Evolutionary conservation across 306 rosid genomes (phyloP).

Genomic region (Vicia sativa): DNA sequence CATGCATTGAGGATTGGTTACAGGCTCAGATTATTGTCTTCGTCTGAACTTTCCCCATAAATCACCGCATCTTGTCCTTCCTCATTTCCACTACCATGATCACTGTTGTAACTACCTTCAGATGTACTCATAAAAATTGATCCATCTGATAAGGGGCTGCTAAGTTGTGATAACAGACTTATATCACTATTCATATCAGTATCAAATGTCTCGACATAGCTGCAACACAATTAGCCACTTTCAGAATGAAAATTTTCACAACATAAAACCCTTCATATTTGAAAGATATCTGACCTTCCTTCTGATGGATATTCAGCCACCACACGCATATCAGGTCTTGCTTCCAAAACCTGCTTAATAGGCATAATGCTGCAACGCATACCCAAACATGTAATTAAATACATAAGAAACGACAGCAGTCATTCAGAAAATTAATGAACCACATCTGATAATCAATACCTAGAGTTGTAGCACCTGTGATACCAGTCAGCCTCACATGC

Average conservation of each 20-base stretch:
- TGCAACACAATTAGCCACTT: conserved; percentile 49
- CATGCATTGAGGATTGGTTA: conserved; percentile 41
- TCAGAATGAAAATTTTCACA: not conserved
- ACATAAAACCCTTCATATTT: conserved; percentile 11
- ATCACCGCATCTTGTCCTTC: conserved; percentile 71
- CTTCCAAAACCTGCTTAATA: conserved; percentile 71
- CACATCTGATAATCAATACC: conserved; percentile 54
- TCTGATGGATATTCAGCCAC: conserved; percentile 92
- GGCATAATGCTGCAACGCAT: conserved; percentile 66
- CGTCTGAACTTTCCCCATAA: conserved; percentile 90
- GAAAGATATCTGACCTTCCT: conserved; percentile 72
- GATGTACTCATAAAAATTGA: conserved; percentile 78
- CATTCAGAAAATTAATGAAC: conserved; percentile 8
- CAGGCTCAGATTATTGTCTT: conserved; percentile 61
- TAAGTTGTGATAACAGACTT: conserved; percentile 71
- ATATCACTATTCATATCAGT: conserved; percentile 67
- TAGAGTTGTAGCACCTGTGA: conserved; percentile 71
- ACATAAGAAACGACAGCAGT: not conserved
- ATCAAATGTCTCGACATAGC: conserved; percentile 74
- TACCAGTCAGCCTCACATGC: conserved; percentile 94
- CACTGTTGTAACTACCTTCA: conserved; percentile 90
- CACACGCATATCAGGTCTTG: conserved; percentile 74
- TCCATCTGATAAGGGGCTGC: conserved; percentile 74
- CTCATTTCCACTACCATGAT: conserved; percentile 96
- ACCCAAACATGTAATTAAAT: conserved; percentile 33